Percentiles rank a stretch among this genome's conserved stretches.
Conservation (phyloP, 805 yeast species). For the Ascoidea tarda region DNA sequence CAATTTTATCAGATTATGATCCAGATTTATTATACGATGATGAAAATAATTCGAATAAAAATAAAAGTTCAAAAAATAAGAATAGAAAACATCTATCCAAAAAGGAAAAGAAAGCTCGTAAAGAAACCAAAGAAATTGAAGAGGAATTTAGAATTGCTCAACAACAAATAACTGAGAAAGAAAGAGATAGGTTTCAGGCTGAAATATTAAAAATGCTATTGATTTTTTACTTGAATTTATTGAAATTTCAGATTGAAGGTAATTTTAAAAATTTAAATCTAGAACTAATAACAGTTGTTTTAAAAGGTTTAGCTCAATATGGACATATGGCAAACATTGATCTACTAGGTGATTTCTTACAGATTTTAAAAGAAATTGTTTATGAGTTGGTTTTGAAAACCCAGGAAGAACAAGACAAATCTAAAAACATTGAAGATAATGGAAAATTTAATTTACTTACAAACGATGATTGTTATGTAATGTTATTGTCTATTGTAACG, state of each 20-base stretch:
- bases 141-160: constrained; percentile 84
- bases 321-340: constrained; percentile 92
- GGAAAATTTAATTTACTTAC: constrained; percentile 14
- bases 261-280: constrained; percentile 35
- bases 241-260: constrained; percentile 15
- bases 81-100: constrained; percentile 88
- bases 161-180: constrained; percentile 73
- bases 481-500: constrained; percentile 73
- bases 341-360: constrained; percentile 81
- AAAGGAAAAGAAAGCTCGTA: constrained; percentile 74
- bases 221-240: constrained; percentile 61
- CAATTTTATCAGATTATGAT: constrained; percentile 55
- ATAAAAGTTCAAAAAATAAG: constrained; percentile 46
- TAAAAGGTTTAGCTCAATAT: constrained; percentile 82
- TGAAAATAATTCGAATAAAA: constrained; percentile 18
- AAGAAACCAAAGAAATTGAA: constrained; percentile 77
- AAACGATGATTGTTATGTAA: constrained; percentile 39
- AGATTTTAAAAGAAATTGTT: constrained; percentile 75
- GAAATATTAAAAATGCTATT: constrained; percentile 66
- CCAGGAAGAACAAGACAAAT: too few species aligned
- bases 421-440: constrained; percentile 22
- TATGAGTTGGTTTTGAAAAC: constrained; percentile 26
- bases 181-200: constrained; percentile 75
- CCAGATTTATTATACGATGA: constrained; percentile 39
- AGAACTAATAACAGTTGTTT: constrained; percentile 66